Base-by-base conservation (phyloP, 2,329 filamentous ascomycete genomes). In the Ilyonectria sp. region DNA sequence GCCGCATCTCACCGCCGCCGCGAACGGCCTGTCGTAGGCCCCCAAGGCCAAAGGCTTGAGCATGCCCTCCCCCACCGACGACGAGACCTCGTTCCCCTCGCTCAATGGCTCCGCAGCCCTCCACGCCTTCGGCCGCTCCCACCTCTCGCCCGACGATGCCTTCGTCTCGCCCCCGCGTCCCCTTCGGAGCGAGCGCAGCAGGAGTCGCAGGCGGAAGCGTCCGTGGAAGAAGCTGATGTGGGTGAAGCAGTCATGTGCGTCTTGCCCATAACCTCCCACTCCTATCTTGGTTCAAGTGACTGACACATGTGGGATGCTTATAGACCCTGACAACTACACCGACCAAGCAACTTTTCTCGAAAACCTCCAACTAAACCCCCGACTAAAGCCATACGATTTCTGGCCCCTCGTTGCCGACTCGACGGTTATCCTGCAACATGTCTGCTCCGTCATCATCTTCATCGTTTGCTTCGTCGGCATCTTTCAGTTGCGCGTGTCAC, bases 251-350 rank as follows among this genome's bases (percentile, higher is more conserved):
- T 93, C 93, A 84, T 71, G 90, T 82, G 11, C 35, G 26, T 78
- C 33, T 43, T 47, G 43, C 53, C 35, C 13, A 49, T 43, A 52
- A 3, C 35, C 15, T 54, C 17, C 15, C 19, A 9, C 53, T 37
- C 47, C 43, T 50, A 11, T 21, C 17, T 43, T 26, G n/a, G 9
- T 15, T 21, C 23, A 55, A 58, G 23, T 43, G 29, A 47, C 63
- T 70, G 46, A 69, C 59, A 50, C 65, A 21, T 59, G 43, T n/a
- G 17, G 43, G 17, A 9, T 46, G n/a, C 10, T 55, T 47, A 13
- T 59, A 95, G 94, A 97, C 78, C 95, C 96, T n/a, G 96, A 99
- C 81, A 99, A 99, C 81, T 98, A 98, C 79, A 98, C 96, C 46
- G 96, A 99, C 79, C 94, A 96, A 78, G 93, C 94, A 67, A 98